Evolutionary conservation across 2,329 filamentous ascomycete species (phyloP), one percentile per base, ranked within the genome.

Genomic region (Sporothrix protearum): DNA sequence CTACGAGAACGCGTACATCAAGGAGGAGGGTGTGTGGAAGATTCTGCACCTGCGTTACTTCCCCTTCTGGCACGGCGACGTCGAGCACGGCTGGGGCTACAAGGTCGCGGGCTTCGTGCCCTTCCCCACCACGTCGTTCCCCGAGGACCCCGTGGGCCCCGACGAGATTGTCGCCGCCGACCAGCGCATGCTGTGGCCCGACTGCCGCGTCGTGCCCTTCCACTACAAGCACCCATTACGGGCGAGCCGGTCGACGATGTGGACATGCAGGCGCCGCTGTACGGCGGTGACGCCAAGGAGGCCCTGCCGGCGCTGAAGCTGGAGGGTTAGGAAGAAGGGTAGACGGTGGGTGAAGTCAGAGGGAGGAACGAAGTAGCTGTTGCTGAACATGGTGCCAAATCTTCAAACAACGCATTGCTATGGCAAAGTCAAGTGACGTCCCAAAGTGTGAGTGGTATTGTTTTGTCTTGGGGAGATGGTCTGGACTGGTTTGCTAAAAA

Each of bases 1-100:
- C 47, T 88, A 88, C 77, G 85, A 87, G 78, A 88, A 87, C 75
- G 85, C 87, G 76, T 88, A 87, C 77, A 83, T 87, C 78, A 86
- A 86, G 77, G 85, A 87, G 75, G 77, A 83, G 72, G 85, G 84
- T 4, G 79, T 82, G 5, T 88, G 86, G 85, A 85, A 85, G 78
- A 81, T 87, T 30, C 84, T 85, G 77, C 80, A 83, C 45, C 82
- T 86, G 73, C 82, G 84, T 55, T 87, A 87, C 77, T 87, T 87
- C 75, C 85, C 86, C 0, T 87, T 87, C 78, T 88, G 86, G 85
- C 85, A 87, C 77, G 83, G 81, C 73, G 82, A 84, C 36, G 83
- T 85, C 71, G 84, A 85, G 77, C 82, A 81, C 53, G 85, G 85
- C 45, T 87, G 85, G 85, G 79, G 81, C 2, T 80, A 85, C 76